A percentile compares a stretch with the other conserved stretches of the same genome.
These are phyloP conservation scores for Ustilago loliicola DNA, from an alignment of 1,284 basidiomycete genomes.

Conservation along the genomic window DNA sequence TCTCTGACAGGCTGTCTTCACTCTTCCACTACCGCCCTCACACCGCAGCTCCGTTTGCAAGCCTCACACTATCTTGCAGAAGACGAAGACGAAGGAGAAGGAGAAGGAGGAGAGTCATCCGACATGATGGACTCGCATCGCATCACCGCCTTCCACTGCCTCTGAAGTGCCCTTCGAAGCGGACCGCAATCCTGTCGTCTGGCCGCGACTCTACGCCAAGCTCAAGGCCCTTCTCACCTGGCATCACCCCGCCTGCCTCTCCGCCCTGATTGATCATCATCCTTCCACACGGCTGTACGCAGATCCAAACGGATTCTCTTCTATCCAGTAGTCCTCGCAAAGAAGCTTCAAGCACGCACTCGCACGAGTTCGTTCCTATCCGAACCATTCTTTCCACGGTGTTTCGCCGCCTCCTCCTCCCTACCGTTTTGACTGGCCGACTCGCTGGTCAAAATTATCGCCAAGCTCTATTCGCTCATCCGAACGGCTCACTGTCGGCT, in stretches of 20 bases:
- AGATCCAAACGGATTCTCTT: not conserved
- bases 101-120: not conserved
- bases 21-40: not conserved
- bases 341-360: not conserved
- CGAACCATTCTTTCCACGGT: slow-evolving; percentile 1
- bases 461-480: slow-evolving; percentile 10
- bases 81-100: no score
- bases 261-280: slow-evolving; percentile 9
- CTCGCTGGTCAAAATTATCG: not conserved
- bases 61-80: not conserved
- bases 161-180: no score
- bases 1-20: slow-evolving; percentile 9
- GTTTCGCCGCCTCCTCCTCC: not conserved
- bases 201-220: slow-evolving; percentile 4
- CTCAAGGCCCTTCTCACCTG: not conserved
- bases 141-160: not conserved
- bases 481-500: slow-evolving; percentile 2
- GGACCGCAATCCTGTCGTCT: slow-evolving; percentile 5
- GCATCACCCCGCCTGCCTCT: not conserved
- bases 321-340: not conserved
- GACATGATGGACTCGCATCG: not conserved
- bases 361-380: not conserved
- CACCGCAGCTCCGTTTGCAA: not conserved
- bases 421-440: not conserved
- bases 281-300: slow-evolving; percentile 4